A percentile compares a stretch with the other conserved stretches of the same genome.
Evolutionary conservation across 805 yeast genomes (phyloP).

Genomic region (Kodamaea kaohsiungensis): DNA sequence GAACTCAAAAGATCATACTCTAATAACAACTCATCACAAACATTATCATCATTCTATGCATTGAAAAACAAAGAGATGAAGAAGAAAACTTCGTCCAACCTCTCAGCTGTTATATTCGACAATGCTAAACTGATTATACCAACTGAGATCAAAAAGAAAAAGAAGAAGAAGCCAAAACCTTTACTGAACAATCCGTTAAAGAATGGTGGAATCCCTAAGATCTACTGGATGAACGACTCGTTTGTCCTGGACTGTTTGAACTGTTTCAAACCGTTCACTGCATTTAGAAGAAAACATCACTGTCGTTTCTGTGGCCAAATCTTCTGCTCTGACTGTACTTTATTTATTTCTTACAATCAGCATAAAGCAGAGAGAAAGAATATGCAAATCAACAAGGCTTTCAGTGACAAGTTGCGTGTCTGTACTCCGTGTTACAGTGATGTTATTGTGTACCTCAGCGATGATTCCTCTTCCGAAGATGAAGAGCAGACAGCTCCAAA

Average conservation of each 20-base stretch:
- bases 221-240: slow-evolving; percentile 96
- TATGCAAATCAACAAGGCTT: slow-evolving; percentile 23
- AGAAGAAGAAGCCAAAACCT: slow-evolving; percentile 29
- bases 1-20: slow-evolving; percentile 18
- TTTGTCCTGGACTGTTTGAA: slow-evolving; percentile 85
- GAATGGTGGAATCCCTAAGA: slow-evolving; percentile 60
- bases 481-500: neutral
- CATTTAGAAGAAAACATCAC: slow-evolving; percentile 91
- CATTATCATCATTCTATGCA: slow-evolving; percentile 28
- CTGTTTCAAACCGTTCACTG: slow-evolving; percentile 77
- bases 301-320: slow-evolving; percentile 96
- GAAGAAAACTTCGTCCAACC: slow-evolving; percentile 31
- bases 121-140: slow-evolving; percentile 40
- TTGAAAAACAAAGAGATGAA: slow-evolving; percentile 23
- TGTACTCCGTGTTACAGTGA: slow-evolving; percentile 76
- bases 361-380: slow-evolving; percentile 39
- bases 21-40: slow-evolving; percentile 19
- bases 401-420: slow-evolving; percentile 69
- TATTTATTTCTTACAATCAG: slow-evolving; percentile 60
- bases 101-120: slow-evolving; percentile 36
- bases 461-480: slow-evolving; percentile 47
- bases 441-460: slow-evolving; percentile 68
- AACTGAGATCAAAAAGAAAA: slow-evolving; percentile 24
- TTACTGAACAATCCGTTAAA: slow-evolving; percentile 44
- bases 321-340: slow-evolving; percentile 82